Conservation (phyloP, 164 flowering plant species). For the Litsea cubeba region DNA sequence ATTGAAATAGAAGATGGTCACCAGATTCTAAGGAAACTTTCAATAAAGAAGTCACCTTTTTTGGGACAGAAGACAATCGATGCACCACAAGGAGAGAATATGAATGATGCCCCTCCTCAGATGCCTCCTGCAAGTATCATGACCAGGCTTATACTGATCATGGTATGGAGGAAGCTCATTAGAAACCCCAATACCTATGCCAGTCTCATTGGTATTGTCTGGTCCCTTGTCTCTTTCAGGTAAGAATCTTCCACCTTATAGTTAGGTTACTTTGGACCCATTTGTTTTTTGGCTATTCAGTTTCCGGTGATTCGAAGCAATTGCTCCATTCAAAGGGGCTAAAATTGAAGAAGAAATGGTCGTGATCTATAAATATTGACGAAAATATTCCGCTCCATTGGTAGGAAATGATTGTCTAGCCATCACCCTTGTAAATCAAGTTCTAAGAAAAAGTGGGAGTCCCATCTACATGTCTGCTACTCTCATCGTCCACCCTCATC, state of each 20-base stretch:
- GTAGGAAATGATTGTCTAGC: too few species aligned
- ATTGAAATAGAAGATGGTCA: slow-evolving; percentile 30
- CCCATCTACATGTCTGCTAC: too few species aligned
- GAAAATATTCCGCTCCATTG: too few species aligned
- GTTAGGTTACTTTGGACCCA: too few species aligned
- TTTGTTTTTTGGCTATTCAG: too few species aligned
- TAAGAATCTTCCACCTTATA: slow-evolving; percentile 7
- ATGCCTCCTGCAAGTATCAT: slow-evolving; percentile 90
- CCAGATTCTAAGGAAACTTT: slow-evolving; percentile 11
- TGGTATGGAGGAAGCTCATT: slow-evolving; percentile 90
- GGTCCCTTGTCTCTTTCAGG: slow-evolving; percentile 77
- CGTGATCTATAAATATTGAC: too few species aligned
- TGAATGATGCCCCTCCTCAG: slow-evolving; percentile 24
- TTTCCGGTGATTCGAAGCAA: too few species aligned
- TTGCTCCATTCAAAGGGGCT: too few species aligned
- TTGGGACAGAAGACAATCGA: slow-evolving; percentile 26
- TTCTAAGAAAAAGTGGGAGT: too few species aligned
- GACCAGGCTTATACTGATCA: slow-evolving; percentile 68
- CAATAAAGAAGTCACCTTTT: slow-evolving; percentile 26
- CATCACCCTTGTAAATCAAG: too few species aligned
- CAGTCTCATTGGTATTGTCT: slow-evolving; percentile 56
- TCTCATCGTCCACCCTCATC: too few species aligned
- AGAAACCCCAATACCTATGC: slow-evolving; percentile 85
- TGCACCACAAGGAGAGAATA: slow-evolving; percentile 10
- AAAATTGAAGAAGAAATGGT: too few species aligned